Evolutionary conservation across 116 monocot species (phyloP).

Genomic region (Trichopus zeylanicus): DNA sequence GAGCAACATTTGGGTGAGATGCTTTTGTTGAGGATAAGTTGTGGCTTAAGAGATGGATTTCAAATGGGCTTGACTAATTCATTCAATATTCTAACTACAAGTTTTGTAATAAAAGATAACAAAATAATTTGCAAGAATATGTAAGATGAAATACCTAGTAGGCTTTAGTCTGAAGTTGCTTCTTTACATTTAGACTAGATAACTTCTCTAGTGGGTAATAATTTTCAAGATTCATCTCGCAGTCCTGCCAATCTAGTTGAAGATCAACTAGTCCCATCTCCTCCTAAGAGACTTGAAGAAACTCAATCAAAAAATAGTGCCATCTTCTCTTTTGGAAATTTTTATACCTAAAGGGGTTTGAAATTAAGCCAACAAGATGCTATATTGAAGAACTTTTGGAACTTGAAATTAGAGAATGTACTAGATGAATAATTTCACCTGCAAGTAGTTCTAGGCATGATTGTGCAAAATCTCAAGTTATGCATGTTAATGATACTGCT

Average conservation of each 20-base stretch:
- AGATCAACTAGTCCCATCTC: too few species aligned
- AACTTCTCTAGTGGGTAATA: too few species aligned
- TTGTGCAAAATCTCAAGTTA: conserved; percentile 19
- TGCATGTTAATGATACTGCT: too few species aligned
- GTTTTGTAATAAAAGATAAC: conserved; percentile 28
- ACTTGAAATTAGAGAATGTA: conserved; percentile 38
- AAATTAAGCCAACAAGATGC: conserved; percentile 71
- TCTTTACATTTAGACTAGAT: too few species aligned
- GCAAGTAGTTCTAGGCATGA: conserved; percentile 8
- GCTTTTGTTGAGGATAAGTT: conserved; percentile 57
- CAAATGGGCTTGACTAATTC: conserved; percentile 57
- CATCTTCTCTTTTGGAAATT: too few species aligned
- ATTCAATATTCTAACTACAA: conserved; percentile 29
- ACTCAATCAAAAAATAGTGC: too few species aligned
- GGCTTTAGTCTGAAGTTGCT: conserved; percentile 4
- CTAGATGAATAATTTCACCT: conserved; percentile 19
- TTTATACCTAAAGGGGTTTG: conserved; percentile 56
- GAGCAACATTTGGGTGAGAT: conserved; percentile 43
- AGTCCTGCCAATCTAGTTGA: too few species aligned
- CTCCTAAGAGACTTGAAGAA: too few species aligned
- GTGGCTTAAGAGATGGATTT: conserved; percentile 57
- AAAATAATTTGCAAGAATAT: conserved; percentile 13
- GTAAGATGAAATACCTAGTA: conserved; percentile 4
- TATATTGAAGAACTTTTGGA: conserved; percentile 79
- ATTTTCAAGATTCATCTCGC: too few species aligned